Evolutionary conservation across 1,284 basidiomycete genomes (phyloP).

Genomic region (Marasmius tenuissimus): DNA sequence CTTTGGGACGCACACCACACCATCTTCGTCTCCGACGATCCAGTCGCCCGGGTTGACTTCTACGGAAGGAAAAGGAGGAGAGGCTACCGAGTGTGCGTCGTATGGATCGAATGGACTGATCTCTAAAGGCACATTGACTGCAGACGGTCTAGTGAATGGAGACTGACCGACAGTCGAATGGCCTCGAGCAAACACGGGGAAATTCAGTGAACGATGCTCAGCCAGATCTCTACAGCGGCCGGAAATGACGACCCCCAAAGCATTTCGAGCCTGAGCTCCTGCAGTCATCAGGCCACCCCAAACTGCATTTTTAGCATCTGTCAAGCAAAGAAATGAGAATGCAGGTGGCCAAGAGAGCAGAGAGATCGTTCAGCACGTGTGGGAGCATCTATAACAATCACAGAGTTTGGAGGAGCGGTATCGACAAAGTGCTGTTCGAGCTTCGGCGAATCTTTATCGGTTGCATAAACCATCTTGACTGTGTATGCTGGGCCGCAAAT

Average conservation of each 20-base stretch:
- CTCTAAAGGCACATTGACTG: slow-evolving; percentile 71
- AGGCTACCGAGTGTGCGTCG: not conserved
- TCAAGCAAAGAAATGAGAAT: slow-evolving; percentile 13
- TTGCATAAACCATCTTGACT: slow-evolving; percentile 79
- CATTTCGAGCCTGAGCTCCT: slow-evolving; percentile 70
- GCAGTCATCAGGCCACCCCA: slow-evolving; percentile 94
- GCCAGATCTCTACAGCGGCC: slow-evolving; percentile 82
- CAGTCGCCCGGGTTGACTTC: slow-evolving; percentile 79
- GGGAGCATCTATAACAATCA: slow-evolving; percentile 82
- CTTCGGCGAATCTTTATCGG: slow-evolving; percentile 65
- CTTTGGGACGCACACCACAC: slow-evolving; percentile 82
- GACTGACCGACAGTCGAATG: slow-evolving; percentile 88
- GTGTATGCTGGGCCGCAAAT: slow-evolving; percentile 87
- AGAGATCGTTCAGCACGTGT: slow-evolving; percentile 44
- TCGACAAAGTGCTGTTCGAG: slow-evolving; percentile 84
- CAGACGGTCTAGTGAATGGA: slow-evolving; percentile 83
- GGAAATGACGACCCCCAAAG: slow-evolving; percentile 77
- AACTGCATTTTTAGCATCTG: slow-evolving; percentile 81
- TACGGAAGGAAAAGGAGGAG: slow-evolving; percentile 47
- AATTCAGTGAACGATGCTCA: slow-evolving; percentile 70
- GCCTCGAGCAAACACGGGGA: slow-evolving; percentile 80
- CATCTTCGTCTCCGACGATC: slow-evolving; percentile 87
- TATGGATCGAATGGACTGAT: slow-evolving; percentile 42
- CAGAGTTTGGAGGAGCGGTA: slow-evolving; percentile 61
- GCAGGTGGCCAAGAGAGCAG: slow-evolving; percentile 9